phyloP scores from a whole-genome alignment of 208 protist species.

The Tetramitus jugosus region DNA sequence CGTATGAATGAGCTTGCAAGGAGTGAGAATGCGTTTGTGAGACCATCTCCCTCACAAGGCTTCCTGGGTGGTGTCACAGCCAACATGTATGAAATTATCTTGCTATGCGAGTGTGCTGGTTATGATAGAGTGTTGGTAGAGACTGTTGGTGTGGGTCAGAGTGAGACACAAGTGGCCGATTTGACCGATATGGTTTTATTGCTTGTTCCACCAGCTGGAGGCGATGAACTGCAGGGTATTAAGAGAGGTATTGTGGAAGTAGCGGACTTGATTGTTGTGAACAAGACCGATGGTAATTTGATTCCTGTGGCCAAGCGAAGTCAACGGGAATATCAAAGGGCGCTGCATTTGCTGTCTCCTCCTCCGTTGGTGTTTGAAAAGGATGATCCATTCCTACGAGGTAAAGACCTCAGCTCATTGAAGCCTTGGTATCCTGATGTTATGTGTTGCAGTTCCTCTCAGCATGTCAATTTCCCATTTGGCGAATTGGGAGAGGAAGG shows the following conservation, averaged over 20 bases:
- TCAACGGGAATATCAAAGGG: conserved; percentile 43
- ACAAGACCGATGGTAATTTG: conserved; percentile 75
- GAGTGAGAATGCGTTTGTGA: conserved; percentile 68
- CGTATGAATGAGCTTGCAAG: conserved; percentile 75
- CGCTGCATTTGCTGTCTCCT: conserved; percentile 36
- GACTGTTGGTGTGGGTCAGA: conserved; percentile 88
- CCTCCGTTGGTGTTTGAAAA: too few species aligned
- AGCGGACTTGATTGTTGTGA: conserved; percentile 81
- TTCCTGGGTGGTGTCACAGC: conserved; percentile 77
- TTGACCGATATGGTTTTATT: conserved; percentile 20
- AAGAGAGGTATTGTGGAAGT: conserved; percentile 69
- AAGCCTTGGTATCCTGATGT: not conserved
- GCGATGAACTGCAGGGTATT: conserved; percentile 19
- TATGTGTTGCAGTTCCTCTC: not conserved
- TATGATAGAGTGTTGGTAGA: conserved; percentile 86
- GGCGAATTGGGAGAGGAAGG: not conserved
- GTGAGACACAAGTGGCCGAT: conserved; percentile 39
- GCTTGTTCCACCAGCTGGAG: not conserved
- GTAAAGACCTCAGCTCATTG: too few species aligned
- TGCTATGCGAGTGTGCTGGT: conserved; percentile 74
- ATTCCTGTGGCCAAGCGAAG: conserved; percentile 47
- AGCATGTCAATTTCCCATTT: not conserved
- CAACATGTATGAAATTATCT: conserved; percentile 71
- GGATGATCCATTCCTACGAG: too few species aligned
- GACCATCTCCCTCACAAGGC: conserved; percentile 72